Base-by-base conservation (phyloP, 495 filamentous ascomycete species). In the Pseudomonodictys pantanalensis region DNA sequence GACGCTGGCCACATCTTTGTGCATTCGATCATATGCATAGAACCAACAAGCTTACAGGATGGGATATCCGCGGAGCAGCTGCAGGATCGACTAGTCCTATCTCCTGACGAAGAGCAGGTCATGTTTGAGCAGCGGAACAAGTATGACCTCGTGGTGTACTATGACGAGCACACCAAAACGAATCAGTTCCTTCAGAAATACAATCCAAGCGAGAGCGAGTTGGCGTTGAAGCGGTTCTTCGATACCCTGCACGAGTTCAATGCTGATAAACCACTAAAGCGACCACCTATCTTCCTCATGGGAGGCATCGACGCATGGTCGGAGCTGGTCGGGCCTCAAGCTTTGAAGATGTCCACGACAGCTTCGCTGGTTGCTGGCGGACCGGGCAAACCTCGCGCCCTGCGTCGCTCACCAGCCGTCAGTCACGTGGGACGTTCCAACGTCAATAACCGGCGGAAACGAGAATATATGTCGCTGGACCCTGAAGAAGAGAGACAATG, bases 301-400 rank as follows among this genome's bases (percentile, higher is more conserved):
- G 95, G 92, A 15, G 93, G 93, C 0, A 71, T 97, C 12, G 83
- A 91, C 47, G 86, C 90, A 38, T 98, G 93, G 93, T 79, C 85
- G 25, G 83, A 89, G 66, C 69, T 92, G 12, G 69, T 95, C 43
- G 92, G 95, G 12, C 72, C 71, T n/a, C 79, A 82, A 56, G 84
- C 86, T 2, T 78, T 97, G 20, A 75, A 73, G 8, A 78, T 76
- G 10, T 83, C 81, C 6, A 77, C 77, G 12, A 86, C 83, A 18
- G 76, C 78, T 11, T 74, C 77, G n/a, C 65, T 78, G 3, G 76
- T 81, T 43, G 73, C 75, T 6, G 75, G 74, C 5, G 65, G 77
- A 17, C 78, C 79, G 60, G 43, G 69, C 18, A 78, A 72, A 61
- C 71, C 77, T 11, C 72, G 78, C 33, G 76, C 79, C 1, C 72